These are phyloP conservation scores for Penicillium sp. DNA, from an alignment of 2,329 filamentous ascomycete genomes.

Conservation along the genomic window DNA sequence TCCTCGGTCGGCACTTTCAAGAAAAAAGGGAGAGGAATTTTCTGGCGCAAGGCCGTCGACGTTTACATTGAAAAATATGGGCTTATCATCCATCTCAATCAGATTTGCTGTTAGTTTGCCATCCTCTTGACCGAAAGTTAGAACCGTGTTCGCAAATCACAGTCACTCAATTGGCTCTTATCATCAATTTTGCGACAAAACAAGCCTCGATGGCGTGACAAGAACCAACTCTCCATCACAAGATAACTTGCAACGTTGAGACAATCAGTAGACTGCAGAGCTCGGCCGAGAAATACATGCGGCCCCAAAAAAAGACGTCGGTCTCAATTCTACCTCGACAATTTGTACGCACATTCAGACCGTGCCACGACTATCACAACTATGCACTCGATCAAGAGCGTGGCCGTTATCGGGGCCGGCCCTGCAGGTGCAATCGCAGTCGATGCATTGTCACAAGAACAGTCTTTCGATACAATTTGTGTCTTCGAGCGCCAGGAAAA, in stretches of 20 bases:
- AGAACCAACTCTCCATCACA: slow-evolving; percentile 11
- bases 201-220: slow-evolving; percentile 24
- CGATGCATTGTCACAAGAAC: slow-evolving; percentile 62
- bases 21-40: background rate
- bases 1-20: background rate
- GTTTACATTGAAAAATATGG: background rate
- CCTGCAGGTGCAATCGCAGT: slow-evolving; percentile 63
- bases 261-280: background rate
- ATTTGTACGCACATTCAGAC: background rate
- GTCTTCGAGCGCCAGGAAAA: slow-evolving; percentile 64
- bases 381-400: slow-evolving; percentile 36
- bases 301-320: background rate
- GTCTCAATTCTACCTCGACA: background rate
- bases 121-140: background rate
- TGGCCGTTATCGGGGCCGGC: slow-evolving; percentile 64
- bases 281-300: slow-evolving; percentile 21
- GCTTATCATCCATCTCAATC: background rate
- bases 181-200: slow-evolving; percentile 18
- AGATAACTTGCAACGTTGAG: slow-evolving; percentile 2
- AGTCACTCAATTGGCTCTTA: background rate
- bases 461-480: slow-evolving; percentile 59
- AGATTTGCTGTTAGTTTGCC: background rate
- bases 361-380: background rate
- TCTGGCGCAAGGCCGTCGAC: background rate
- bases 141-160: background rate